phyloP scores from a whole-genome alignment of 1,284 basidiomycete genomes.

The Lignosus rhinocerotis region DNA sequence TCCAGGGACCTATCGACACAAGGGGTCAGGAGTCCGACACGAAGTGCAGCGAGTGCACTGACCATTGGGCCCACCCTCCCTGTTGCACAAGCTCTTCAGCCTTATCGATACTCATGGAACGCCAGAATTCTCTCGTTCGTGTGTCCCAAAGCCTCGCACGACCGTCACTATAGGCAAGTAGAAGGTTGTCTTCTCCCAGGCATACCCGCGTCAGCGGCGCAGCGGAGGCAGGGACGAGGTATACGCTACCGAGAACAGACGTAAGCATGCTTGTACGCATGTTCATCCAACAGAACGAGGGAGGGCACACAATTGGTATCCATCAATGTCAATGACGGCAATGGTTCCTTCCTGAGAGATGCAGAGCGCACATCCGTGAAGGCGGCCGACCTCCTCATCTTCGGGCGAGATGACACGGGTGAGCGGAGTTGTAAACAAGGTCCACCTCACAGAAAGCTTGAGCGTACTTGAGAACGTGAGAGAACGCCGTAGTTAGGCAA shows the following conservation, averaged over 20 bases:
- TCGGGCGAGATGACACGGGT: conserved; percentile 57
- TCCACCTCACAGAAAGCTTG: conserved; percentile 66
- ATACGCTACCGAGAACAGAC: conserved; percentile 48
- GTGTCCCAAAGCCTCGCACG: conserved; percentile 89
- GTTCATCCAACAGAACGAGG: not conserved
- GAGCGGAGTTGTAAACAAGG: conserved; percentile 68
- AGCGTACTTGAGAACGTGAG: conserved; percentile 49
- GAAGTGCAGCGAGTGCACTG: not conserved
- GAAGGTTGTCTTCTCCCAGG: conserved; percentile 68
- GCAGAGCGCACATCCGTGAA: conserved; percentile 75
- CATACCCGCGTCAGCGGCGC: conserved; percentile 68
- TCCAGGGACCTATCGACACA: conserved; percentile 8
- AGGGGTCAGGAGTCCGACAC: not conserved
- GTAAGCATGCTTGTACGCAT: not conserved
- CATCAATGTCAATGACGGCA: conserved; percentile 76
- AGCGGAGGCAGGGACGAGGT: conserved; percentile 61
- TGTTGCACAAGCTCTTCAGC: conserved; percentile 73
- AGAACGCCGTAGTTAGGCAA: conserved; percentile 5
- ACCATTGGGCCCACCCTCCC: conserved; percentile 76
- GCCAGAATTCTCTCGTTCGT: conserved; percentile 82
- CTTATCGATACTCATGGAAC: conserved; percentile 78
- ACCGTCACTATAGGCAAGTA: conserved; percentile 77
- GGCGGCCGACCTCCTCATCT: conserved; percentile 55
- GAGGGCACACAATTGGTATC: conserved; percentile 68
- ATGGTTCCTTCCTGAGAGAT: conserved; percentile 81